phyloP scores from a whole-genome alignment of 441 rosid species.

The Arabidopsis hybrid region DNA sequence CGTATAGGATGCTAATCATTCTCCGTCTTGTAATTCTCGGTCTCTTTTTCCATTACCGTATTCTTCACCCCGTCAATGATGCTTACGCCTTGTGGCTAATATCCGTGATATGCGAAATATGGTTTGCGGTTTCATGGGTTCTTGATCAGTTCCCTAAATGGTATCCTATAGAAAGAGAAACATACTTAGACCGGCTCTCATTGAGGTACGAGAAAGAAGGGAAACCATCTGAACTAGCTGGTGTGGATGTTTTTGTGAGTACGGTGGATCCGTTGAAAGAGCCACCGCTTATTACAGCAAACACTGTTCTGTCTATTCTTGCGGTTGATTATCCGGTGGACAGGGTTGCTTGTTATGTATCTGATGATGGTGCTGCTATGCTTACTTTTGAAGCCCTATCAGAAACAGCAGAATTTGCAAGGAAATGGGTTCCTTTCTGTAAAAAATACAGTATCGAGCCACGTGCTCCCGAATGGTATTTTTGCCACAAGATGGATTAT shows the following conservation, averaged over 20 bases:
- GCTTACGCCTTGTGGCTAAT: slow-evolving; percentile 78
- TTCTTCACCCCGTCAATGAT: slow-evolving; percentile 70
- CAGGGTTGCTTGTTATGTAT: slow-evolving; percentile 82
- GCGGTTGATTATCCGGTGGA: slow-evolving; percentile 86
- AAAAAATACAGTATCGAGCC: slow-evolving; percentile 74
- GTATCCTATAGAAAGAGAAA: slow-evolving; percentile 75
- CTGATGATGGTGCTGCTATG: slow-evolving; percentile 94
- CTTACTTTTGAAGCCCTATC: slow-evolving; percentile 87
- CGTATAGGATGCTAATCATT: slow-evolving; percentile 72
- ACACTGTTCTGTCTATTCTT: slow-evolving; percentile 84
- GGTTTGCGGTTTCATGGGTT: slow-evolving; percentile 89
- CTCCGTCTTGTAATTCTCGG: slow-evolving; percentile 74
- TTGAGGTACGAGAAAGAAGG: slow-evolving; percentile 80
- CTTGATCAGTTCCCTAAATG: slow-evolving; percentile 85
- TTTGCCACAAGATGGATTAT: slow-evolving; percentile 77
- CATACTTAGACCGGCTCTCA: slow-evolving; percentile 75
- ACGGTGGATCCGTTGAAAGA: slow-evolving; percentile 90
- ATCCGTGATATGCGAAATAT: slow-evolving; percentile 80
- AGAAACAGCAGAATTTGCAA: slow-evolving; percentile 82
- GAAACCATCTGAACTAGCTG: slow-evolving; percentile 61
- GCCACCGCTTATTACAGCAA: slow-evolving; percentile 86
- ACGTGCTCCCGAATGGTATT: slow-evolving; percentile 90
- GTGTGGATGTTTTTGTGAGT: slow-evolving; percentile 73
- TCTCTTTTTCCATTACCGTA: slow-evolving; percentile 76
- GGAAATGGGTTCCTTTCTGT: slow-evolving; percentile 88